Evolutionary conservation across 345 rosid species (phyloP).

Genomic region (Acer saccharum): DNA sequence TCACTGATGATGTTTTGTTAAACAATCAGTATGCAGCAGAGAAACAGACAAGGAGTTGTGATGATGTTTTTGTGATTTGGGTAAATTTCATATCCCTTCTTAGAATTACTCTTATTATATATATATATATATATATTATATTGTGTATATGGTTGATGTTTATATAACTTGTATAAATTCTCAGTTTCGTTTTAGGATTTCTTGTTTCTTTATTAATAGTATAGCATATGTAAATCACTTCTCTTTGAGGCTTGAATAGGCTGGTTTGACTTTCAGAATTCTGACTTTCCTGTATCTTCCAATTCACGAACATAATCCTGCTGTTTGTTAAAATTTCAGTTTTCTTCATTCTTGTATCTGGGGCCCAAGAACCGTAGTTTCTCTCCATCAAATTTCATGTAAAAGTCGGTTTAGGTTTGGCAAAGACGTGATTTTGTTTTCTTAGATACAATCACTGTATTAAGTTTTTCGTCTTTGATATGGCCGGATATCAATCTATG

Average conservation of each 20-base stretch:
- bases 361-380: not conserved
- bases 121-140: too few relatives aligned
- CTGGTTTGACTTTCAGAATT: not conserved
- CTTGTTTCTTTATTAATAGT: not conserved
- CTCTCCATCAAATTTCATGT: not conserved
- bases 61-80: not conserved
- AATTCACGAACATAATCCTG: not conserved
- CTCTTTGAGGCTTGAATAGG: not conserved
- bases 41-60: not conserved
- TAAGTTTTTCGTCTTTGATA: not conserved
- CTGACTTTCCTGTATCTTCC: not conserved
- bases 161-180: not conserved
- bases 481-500: slow-evolving; percentile 33
- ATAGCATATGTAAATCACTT: not conserved
- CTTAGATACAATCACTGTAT: not conserved
- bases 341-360: not conserved
- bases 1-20: not conserved
- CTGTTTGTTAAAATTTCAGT: not conserved
- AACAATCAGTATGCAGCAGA: not conserved
- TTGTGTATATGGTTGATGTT: not conserved
- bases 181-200: not conserved
- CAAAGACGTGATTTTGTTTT: not conserved
- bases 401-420: not conserved
- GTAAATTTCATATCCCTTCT: not conserved
- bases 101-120: not conserved